Percentiles rank a stretch among this genome's conserved stretches.
Evolutionary conservation across 345 rosid genomes (phyloP).

Genomic region (Aurinia saxatilis): DNA sequence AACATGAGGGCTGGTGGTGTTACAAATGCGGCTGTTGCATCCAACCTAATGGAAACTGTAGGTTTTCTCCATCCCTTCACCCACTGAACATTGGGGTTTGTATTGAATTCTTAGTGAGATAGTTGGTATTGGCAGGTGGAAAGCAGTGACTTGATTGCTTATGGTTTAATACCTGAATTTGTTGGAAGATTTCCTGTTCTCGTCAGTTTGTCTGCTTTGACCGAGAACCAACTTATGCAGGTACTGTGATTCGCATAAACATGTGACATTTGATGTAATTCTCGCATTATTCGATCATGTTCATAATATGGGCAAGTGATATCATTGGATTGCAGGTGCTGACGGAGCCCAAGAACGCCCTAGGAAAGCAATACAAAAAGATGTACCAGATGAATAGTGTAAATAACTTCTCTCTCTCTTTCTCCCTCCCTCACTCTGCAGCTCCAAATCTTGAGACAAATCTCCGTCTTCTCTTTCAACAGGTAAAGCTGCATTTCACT

Average conservation of each 20-base stretch:
- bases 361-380: conserved; percentile 91
- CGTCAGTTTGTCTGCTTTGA: conserved; percentile 89
- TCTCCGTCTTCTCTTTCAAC: conserved; percentile 10
- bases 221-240: conserved; percentile 95
- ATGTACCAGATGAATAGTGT: conserved; percentile 92
- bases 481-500: conserved; percentile 88
- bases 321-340: conserved; percentile 48
- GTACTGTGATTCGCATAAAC: conserved; percentile 24
- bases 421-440: neutral
- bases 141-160: conserved; percentile 88
- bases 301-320: neutral
- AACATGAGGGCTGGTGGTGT: conserved; percentile 85
- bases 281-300: neutral
- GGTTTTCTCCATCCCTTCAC: conserved; percentile 22
- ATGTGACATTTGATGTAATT: neutral
- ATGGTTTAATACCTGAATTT: conserved; percentile 97
- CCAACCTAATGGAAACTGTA: conserved; percentile 90
- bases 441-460: neutral
- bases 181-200: conserved; percentile 98
- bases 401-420: conserved; percentile 27
- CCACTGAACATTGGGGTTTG: neutral
- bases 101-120: conserved; percentile 3
- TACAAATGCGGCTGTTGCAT: conserved; percentile 67
- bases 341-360: conserved; percentile 93
- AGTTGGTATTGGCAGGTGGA: conserved; percentile 60